Evolutionary conservation across 257 asterid genomes (phyloP), one percentile per base, ranked within the genome.

Genomic region (Plectranthus barbatus): DNA sequence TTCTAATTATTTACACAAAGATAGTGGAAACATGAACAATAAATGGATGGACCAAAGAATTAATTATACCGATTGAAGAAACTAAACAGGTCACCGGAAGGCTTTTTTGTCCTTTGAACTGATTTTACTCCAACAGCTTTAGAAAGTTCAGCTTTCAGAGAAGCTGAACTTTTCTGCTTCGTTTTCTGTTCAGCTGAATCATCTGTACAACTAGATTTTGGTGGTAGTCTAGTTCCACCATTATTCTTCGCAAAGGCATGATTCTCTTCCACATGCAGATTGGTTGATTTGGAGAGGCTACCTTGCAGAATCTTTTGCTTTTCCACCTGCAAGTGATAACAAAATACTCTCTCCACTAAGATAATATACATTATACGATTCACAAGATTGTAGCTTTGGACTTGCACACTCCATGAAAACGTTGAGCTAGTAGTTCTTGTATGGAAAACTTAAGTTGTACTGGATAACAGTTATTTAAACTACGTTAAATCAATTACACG

Each of bases 251-350:
- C 74, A 68, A 63, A 23, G 46, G 60, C 76, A 51, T 59, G 69
- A 56, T 64, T 77, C 73, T 76, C 87, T 21, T 79, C 68, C 68
- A 33, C 56, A 41, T 41, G 54, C 58, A 69, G 68, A 74, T 75
- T 66, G 60, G 68, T 56, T 7, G 77, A 72, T 56, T 73, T 83
- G 69, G 71, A 73, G 26, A 63, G 68, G 77, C 94, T 79, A 62
- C 80, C 76, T 64, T 66, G 90, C 76, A 88, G 62, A 71, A 88
- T 91, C 83, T 79, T 91, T 81, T 84, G 92, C 72, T 72, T 88
- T 76, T 86, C 98, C 73, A 86, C 96, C 98, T 91, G 76, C 70
- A 67, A 53, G 55, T 66, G 52, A 40, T 63, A 40, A 51, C 20
- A 13, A 19, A 62, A 53, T 13, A 68, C 29, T 15, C 67, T 20